Conservation (phyloP, 768 basidiomycete genomes). For the Amanita jacksonii region DNA sequence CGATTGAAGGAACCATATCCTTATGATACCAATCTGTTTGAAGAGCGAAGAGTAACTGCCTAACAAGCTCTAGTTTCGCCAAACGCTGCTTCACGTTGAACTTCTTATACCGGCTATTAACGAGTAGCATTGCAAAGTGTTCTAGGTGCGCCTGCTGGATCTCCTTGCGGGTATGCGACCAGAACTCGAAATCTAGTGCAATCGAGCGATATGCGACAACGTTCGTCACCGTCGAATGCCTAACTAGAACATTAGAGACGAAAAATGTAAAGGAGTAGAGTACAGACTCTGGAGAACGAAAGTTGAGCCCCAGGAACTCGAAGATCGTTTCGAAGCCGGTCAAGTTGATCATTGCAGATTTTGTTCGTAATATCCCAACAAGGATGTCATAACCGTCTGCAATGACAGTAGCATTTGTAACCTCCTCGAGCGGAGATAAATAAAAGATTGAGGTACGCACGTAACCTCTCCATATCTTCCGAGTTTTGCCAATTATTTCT, state of each 20-base stretch:
- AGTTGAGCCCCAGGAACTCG: conserved; percentile 79
- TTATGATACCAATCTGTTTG: conserved; percentile 69
- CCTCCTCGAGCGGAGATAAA: not conserved
- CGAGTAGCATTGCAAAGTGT: conserved; percentile 70
- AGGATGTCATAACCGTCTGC: conserved; percentile 88
- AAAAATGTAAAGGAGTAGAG: not conserved
- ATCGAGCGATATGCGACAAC: conserved; percentile 72
- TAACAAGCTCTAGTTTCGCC: conserved; percentile 58
- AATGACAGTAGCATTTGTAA: no score
- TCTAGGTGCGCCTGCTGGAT: conserved; percentile 75
- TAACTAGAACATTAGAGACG: conserved; percentile 18
- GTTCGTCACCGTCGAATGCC: conserved; percentile 77
- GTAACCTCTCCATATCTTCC: conserved; percentile 86
- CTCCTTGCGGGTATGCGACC: conserved; percentile 62
- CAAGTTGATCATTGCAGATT: conserved; percentile 67
- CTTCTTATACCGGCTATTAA: conserved; percentile 58
- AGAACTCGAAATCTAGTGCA: conserved; percentile 85
- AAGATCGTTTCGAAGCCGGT: conserved; percentile 78
- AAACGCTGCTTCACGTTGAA: conserved; percentile 76
- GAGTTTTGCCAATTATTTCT: conserved; percentile 88
- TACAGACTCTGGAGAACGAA: conserved; percentile 69
- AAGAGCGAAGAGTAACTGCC: conserved; percentile 71
- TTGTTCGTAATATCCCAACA: conserved; percentile 59
- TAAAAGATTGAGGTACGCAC: conserved; percentile 28
- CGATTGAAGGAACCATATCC: conserved; percentile 39